phyloP scores from a whole-genome alignment of 2,329 filamentous ascomycete species.

The Daldinia sp. region DNA sequence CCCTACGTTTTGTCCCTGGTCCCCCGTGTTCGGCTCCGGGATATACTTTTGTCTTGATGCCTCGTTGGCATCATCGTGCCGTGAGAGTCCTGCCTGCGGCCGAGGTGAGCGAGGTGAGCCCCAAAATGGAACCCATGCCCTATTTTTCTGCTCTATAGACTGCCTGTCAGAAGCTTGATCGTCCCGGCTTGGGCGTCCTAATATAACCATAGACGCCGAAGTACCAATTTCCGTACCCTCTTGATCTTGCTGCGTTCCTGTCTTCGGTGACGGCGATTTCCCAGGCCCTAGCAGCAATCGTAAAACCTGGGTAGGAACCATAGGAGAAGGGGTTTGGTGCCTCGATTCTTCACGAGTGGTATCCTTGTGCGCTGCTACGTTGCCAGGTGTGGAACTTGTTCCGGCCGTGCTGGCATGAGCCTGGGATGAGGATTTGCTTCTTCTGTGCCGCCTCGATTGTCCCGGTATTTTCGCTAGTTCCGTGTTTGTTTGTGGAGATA shows the following conservation, averaged over 20 bases:
- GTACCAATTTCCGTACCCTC: conserved; percentile 4
- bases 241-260: conserved; percentile 28
- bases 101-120: conserved; percentile 24
- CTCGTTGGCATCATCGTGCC: neutral
- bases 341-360: conserved; percentile 12
- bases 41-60: neutral
- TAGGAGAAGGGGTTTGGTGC: conserved; percentile 18
- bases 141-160: conserved; percentile 20
- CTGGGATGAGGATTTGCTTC: conserved; percentile 28
- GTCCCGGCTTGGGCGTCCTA: conserved; percentile 22
- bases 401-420: conserved; percentile 21
- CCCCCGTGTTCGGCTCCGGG: neutral
- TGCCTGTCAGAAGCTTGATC: conserved; percentile 15
- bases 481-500: neutral
- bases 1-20: conserved; percentile 4
- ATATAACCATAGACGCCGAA: neutral
- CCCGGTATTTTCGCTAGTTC: conserved; percentile 8
- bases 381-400: conserved; percentile 27
- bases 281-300: conserved; percentile 27
- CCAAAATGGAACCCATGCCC: conserved; percentile 35
- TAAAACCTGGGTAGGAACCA: conserved; percentile 31
- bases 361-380: conserved; percentile 10
- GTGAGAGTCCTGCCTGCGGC: conserved; percentile 6
- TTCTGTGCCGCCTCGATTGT: conserved; percentile 10
- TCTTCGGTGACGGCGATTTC: conserved; percentile 22